Conservation (phyloP, 495 filamentous ascomycete species). For the Neurospora sp. region DNA sequence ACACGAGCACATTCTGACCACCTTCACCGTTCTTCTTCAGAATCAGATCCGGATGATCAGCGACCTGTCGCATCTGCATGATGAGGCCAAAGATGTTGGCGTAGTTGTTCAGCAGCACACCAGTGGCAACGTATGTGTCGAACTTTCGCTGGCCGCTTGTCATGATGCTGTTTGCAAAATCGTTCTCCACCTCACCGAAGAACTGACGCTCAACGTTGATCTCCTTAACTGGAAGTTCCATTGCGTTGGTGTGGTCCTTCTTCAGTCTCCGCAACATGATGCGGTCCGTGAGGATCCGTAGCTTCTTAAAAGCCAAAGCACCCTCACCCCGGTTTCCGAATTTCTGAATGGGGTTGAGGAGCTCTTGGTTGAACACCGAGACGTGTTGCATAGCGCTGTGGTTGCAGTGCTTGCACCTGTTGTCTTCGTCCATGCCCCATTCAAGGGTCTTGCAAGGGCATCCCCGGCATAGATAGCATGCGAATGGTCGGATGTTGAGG, state of each 20-base stretch:
- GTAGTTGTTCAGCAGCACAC: conserved; percentile 94
- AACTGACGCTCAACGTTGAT: conserved; percentile 86
- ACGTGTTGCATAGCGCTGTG: conserved; percentile 73
- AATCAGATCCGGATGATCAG: conserved; percentile 91
- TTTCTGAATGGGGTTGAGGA: conserved; percentile 70
- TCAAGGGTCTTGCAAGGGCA: conserved; percentile 74
- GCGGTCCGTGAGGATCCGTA: conserved; percentile 74
- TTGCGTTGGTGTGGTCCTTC: conserved; percentile 77
- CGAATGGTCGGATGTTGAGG: conserved; percentile 75
- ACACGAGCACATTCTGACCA: conserved; percentile 85
- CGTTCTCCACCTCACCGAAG: conserved; percentile 88
- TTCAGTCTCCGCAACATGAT: conserved; percentile 95
- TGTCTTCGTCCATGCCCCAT: conserved; percentile 64
- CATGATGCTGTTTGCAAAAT: conserved; percentile 95
- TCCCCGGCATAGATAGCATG: conserved; percentile 82
- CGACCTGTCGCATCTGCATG: conserved; percentile 95
- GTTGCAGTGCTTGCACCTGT: conserved; percentile 55
- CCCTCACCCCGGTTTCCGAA: conserved; percentile 43
- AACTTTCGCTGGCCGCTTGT: conserved; percentile 76
- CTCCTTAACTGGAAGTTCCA: conserved; percentile 94
- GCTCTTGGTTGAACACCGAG: conserved; percentile 91
- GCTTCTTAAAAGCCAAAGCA: conserved; percentile 61
- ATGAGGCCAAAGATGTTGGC: conserved; percentile 83
- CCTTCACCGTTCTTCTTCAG: conserved; percentile 75
- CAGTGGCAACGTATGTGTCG: conserved; percentile 87